These are phyloP conservation scores for Pichia pseudocactophila DNA, from an alignment of 805 yeast genomes.

Conservation along the genomic window DNA sequence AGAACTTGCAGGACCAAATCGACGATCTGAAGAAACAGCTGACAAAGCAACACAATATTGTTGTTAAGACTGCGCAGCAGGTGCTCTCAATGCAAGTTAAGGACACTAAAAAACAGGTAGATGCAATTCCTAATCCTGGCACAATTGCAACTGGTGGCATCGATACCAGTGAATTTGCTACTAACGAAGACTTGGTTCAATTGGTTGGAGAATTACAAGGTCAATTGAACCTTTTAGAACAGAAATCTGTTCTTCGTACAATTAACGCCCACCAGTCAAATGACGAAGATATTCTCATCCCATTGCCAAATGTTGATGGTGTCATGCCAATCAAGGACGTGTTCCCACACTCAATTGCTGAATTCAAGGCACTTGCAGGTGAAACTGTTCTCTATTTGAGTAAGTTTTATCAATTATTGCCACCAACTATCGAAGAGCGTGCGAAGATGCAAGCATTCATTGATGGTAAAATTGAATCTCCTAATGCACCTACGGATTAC, in stretches of 20 bases:
- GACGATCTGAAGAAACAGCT: constrained; percentile 33
- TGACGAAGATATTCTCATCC: constrained; percentile 43
- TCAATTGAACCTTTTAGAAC: constrained; percentile 73
- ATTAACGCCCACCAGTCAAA: constrained; percentile 46
- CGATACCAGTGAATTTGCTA: constrained; percentile 53
- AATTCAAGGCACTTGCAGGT: constrained; percentile 40
- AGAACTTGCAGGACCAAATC: constrained; percentile 32
- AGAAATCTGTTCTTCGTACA: constrained; percentile 62
- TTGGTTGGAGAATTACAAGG: constrained; percentile 85
- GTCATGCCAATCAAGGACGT: constrained; percentile 43
- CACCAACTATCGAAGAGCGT: constrained; percentile 51
- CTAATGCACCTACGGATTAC: constrained; percentile 27
- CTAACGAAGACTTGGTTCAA: constrained; percentile 79
- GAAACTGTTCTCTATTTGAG: constrained; percentile 44
- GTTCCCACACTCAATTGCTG: constrained; percentile 53
- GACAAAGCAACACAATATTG: constrained; percentile 51
- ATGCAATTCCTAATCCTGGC: constrained; percentile 17
- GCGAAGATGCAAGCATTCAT: constrained; percentile 42
- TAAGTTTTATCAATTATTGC: constrained; percentile 67
- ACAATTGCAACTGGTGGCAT: constrained; percentile 4
- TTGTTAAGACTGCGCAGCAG: constrained; percentile 75
- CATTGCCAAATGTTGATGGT: constrained; percentile 74
- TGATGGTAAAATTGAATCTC: constrained; percentile 39
- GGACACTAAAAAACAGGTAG: constrained; percentile 31
- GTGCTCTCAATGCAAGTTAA: constrained; percentile 60